Base-by-base conservation (phyloP, 495 filamentous ascomycete species). In the Penicillium argentinense region DNA sequence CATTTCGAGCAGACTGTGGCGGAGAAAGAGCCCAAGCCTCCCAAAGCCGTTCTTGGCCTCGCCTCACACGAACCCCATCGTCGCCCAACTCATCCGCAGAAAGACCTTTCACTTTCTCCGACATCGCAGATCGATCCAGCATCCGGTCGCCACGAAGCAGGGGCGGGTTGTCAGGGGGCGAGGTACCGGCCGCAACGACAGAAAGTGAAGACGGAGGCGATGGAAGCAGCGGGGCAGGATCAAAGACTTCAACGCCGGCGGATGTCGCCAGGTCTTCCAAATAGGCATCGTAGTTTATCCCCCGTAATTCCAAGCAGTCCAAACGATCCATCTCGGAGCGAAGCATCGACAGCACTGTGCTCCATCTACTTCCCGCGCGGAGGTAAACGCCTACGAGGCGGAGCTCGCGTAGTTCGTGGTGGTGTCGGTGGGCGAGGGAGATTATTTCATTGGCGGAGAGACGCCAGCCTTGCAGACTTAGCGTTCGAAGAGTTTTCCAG, bases 381-480 rank as follows among this genome's bases (percentile, higher is more conserved):
- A 89, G 72, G 11, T 77, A 72, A 13, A 88, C 71, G 28, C 79
- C 74, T 34, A 71, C 68, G 4, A 88, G 59, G 5, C 82, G 69
- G 5, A 89, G 56, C 7, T 81, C 81, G 37, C 72, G 73, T 3
- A 89, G 67, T 13, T 69, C 74, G 8, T 68, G 67, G 14, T 73
- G 62, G 50, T 88, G 82, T 8, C 83, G 76, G 24, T 75, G 68
- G 6, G 77, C 66, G 0, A 89, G 59, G 2, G 60, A 53, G 38
- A 83, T 78, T 12, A 88, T 77, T 55, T 88, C 85, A 0, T 77
- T 64, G 0, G 78, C 75, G 22, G 74, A 47, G 4, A 89, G 62
- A 18, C 72, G 69, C 85, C 85, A 88, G 21, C 75, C 73, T 54
- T 85, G 78, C 25, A 89, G 75, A 14, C 84, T 83, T 37, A 89